Conservation (phyloP, 306 rosid genomes). For the Begonia loranthoides region DNA sequence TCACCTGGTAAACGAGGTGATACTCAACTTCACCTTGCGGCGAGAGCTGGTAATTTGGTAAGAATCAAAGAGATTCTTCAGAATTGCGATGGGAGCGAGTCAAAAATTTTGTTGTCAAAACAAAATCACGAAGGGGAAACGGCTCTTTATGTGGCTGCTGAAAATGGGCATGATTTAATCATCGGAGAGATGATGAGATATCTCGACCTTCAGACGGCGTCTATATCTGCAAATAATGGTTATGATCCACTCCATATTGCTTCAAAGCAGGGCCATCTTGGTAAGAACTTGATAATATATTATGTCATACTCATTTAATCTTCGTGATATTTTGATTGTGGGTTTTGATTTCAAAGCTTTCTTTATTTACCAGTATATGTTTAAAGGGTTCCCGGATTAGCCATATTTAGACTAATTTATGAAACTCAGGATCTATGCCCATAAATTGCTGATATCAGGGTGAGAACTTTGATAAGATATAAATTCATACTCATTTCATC, state of each 20-base stretch:
- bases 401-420: background rate
- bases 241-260: conserved; percentile 84
- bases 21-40: conserved; percentile 58
- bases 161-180: conserved; percentile 51
- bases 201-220: conserved; percentile 75
- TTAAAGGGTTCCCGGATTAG: too few relatives aligned
- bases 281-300: conserved; percentile 26
- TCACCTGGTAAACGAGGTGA: conserved; percentile 53
- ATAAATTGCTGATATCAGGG: too few relatives aligned
- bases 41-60: conserved; percentile 55
- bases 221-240: conserved; percentile 64
- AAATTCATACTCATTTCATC: too few relatives aligned
- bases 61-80: conserved; percentile 53
- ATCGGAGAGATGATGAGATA: conserved; percentile 66
- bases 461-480: too few relatives aligned
- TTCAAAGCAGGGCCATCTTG: conserved; percentile 85
- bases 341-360: background rate
- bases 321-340: conserved; percentile 4
- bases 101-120: conserved; percentile 43
- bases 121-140: conserved; percentile 87
- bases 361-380: background rate
- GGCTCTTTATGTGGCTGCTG: conserved; percentile 79
- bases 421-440: background rate
- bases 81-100: conserved; percentile 23
- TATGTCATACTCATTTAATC: background rate